Evolutionary conservation across 352 stramenopile genomes (phyloP).

Genomic region (Pythium vanterpoolii): DNA sequence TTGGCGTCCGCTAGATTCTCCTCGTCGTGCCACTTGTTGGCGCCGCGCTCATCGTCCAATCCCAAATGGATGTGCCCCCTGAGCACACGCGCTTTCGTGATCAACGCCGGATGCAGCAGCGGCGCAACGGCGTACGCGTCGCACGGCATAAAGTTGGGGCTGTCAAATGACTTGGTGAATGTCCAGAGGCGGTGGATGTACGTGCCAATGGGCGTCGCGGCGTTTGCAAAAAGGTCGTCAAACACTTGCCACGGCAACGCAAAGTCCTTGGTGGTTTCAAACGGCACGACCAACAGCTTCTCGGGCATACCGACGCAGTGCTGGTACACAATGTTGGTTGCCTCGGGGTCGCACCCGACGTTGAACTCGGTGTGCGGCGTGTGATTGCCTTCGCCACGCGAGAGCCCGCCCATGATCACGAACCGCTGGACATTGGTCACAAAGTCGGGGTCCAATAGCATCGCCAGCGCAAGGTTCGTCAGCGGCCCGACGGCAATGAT

Average conservation of each 20-base stretch:
- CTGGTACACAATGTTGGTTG: slow-evolving; percentile 67
- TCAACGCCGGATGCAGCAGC: slow-evolving; percentile 49
- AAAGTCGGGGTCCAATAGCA: slow-evolving; percentile 68
- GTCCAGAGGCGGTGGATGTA: slow-evolving; percentile 68
- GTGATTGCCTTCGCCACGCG: slow-evolving; percentile 64
- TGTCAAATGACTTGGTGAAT: slow-evolving; percentile 45
- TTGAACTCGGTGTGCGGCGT: slow-evolving; percentile 78
- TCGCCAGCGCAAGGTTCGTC: slow-evolving; percentile 77
- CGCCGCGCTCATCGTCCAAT: slow-evolving; percentile 46
- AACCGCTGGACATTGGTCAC: slow-evolving; percentile 55
- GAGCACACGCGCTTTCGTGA: slow-evolving; percentile 40
- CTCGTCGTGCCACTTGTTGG: slow-evolving; percentile 45
- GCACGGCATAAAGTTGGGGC: slow-evolving; percentile 59
- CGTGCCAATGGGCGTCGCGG: slow-evolving; percentile 28
- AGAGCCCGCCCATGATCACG: slow-evolving; percentile 73
- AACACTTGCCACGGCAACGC: slow-evolving; percentile 59
- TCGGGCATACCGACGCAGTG: slow-evolving; percentile 41
- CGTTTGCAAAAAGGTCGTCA: slow-evolving; percentile 58
- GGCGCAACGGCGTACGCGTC: slow-evolving; percentile 73
- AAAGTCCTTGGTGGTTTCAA: slow-evolving; percentile 65
- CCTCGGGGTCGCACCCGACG: slow-evolving; percentile 77
- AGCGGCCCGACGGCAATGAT: slow-evolving; percentile 71
- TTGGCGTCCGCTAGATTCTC: slow-evolving; percentile 38
- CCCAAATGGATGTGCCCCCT: slow-evolving; percentile 58
- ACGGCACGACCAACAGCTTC: slow-evolving; percentile 64